These are phyloP conservation scores for Eucalyptus regnans DNA, from an alignment of 345 rosid genomes.

Conservation along the genomic window DNA sequence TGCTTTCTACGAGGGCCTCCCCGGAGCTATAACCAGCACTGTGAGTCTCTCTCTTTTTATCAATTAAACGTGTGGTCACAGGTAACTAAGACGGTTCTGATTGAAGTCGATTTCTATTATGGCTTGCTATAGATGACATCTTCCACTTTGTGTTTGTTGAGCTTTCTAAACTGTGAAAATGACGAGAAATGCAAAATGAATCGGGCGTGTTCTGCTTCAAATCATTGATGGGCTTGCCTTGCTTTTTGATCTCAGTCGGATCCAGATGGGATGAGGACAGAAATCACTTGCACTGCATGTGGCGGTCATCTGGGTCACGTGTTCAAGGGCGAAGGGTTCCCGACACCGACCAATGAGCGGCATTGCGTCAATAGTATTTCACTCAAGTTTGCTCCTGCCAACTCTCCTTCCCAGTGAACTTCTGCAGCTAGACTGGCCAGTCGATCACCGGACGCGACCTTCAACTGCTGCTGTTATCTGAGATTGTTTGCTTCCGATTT, in stretches of 20 bases:
- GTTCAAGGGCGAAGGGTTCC: constrained; percentile 69
- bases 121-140: not conserved
- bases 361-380: constrained; percentile 92
- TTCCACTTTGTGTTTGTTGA: not conserved
- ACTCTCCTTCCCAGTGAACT: constrained; percentile 6
- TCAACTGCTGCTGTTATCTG: not conserved
- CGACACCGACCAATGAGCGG: constrained; percentile 77
- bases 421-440: not conserved
- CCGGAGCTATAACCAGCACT: constrained; percentile 62
- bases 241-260: too few relatives aligned
- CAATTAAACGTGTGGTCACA: not conserved
- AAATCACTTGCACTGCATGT: too few relatives aligned
- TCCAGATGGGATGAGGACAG: too few relatives aligned
- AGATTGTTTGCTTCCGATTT: not conserved
- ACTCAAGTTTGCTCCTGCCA: constrained; percentile 59
- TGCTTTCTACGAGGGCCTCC: constrained; percentile 85
- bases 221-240: too few relatives aligned
- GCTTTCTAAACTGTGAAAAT: not conserved
- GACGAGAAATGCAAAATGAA: too few relatives aligned
- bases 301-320: too few relatives aligned
- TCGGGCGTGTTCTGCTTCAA: too few relatives aligned
- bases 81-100: not conserved
- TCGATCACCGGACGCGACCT: not conserved
- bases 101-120: not conserved
- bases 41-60: constrained; percentile 19